Percentiles rank a stretch among this genome's conserved stretches.
Conservation (phyloP, 495 filamentous ascomycete genomes). For the Trypethelium eluteriae region DNA sequence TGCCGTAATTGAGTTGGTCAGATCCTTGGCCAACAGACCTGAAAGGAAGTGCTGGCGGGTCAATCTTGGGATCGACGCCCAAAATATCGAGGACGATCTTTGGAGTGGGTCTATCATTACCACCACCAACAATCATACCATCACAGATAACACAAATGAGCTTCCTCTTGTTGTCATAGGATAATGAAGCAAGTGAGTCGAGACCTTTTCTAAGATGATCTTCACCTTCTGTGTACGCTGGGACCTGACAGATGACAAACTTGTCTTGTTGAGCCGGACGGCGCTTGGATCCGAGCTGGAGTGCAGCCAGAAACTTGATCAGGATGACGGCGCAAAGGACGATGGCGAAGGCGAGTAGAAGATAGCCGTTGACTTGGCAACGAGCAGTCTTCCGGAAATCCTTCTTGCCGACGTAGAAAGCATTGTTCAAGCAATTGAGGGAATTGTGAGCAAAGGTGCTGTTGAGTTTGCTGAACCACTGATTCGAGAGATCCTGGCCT, state of each 20-base stretch:
- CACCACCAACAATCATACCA: conserved; percentile 91
- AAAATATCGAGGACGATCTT: conserved; percentile 97
- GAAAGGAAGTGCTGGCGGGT: conserved; percentile 88
- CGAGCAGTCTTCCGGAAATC: conserved; percentile 72
- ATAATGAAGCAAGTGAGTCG: conserved; percentile 85
- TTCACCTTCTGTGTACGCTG: conserved; percentile 96
- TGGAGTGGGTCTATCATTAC: conserved; percentile 92
- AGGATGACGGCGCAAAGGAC: conserved; percentile 71
- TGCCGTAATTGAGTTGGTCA: conserved; percentile 94
- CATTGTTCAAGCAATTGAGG: conserved; percentile 70
- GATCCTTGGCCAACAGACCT: conserved; percentile 81
- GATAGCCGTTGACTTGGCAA: conserved; percentile 88
- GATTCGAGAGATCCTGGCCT: conserved; percentile 64
- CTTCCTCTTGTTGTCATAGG: conserved; percentile 97
- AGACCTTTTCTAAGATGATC: conserved; percentile 85
- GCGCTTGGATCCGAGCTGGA: conserved; percentile 88
- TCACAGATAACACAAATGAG: conserved; percentile 90
- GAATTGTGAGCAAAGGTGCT: conserved; percentile 45
- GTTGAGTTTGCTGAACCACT: conserved; percentile 49
- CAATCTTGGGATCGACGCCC: conserved; percentile 92
- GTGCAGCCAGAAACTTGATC: conserved; percentile 85
- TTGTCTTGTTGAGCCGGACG: conserved; percentile 89
- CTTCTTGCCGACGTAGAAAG: conserved; percentile 71
- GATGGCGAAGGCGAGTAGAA: conserved; percentile 78
- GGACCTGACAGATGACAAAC: conserved; percentile 97